Evolutionary conservation across 176 grass and related monocot genomes (phyloP).

Genomic region (Hyparrhenia diplandra): DNA sequence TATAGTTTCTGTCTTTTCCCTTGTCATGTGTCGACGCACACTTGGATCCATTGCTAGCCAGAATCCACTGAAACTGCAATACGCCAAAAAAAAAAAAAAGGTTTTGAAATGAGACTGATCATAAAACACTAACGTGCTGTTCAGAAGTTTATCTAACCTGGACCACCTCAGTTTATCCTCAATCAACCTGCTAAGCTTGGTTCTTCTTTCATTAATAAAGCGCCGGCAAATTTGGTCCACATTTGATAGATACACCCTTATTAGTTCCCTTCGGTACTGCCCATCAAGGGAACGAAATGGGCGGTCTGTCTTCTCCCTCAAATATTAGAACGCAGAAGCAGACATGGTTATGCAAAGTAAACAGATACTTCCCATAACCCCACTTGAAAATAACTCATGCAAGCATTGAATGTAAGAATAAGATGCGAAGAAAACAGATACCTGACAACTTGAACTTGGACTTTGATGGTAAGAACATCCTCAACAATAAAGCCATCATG

Average conservation of each 20-base stretch:
- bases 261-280: slow-evolving; percentile 86
- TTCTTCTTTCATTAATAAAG: slow-evolving; percentile 84
- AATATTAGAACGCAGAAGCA: slow-evolving; percentile 55
- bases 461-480: slow-evolving; percentile 91
- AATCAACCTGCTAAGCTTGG: slow-evolving; percentile 67
- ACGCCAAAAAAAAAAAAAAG: not conserved
- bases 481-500: slow-evolving; percentile 85
- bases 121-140: not conserved
- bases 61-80: slow-evolving; percentile 77
- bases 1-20: slow-evolving; percentile 59
- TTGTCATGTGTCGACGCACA: slow-evolving; percentile 47
- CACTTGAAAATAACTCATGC: slow-evolving; percentile 20
- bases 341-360: slow-evolving; percentile 42
- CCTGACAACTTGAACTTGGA: slow-evolving; percentile 99
- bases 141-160: slow-evolving; percentile 47
- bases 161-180: slow-evolving; percentile 90
- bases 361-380: slow-evolving; percentile 10
- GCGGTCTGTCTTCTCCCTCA: slow-evolving; percentile 85
- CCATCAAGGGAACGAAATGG: slow-evolving; percentile 89
- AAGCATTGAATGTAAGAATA: not conserved
- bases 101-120: not conserved
- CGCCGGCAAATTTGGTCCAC: slow-evolving; percentile 90
- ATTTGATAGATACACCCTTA: slow-evolving; percentile 92
- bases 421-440: slow-evolving; percentile 34
- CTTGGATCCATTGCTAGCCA: slow-evolving; percentile 67